Conservation (phyloP, 1,139 yeast species). For the Ogataea hybrid region DNA sequence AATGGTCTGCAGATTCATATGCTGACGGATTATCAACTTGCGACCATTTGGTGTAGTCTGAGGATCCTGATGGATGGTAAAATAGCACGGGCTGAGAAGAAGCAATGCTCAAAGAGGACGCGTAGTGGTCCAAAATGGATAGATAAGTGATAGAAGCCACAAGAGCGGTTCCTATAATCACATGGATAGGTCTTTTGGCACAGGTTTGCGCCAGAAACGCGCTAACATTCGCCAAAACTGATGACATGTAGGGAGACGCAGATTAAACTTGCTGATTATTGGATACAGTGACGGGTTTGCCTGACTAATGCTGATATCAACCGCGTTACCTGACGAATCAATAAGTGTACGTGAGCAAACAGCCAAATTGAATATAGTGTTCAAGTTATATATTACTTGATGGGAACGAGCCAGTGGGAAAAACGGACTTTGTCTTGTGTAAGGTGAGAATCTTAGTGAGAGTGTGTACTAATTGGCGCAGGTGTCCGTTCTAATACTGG, state of each 20-base stretch:
- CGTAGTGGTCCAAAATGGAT: constrained; percentile 76
- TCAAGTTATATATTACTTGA: too few species aligned
- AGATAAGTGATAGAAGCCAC: constrained; percentile 82
- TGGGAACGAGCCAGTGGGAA: too few species aligned
- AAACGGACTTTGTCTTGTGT: too few species aligned
- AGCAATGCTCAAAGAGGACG: constrained; percentile 32
- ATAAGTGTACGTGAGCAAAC: too few species aligned
- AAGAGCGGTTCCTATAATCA: constrained; percentile 69
- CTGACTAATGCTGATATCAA: too few species aligned
- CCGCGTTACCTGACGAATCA: too few species aligned
- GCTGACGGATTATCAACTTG: constrained; percentile 36
- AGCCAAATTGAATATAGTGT: neutral
- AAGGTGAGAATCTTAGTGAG: too few species aligned
- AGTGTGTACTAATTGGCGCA: too few species aligned
- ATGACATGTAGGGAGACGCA: constrained; percentile 1
- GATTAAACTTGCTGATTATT: neutral
- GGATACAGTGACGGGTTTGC: too few species aligned
- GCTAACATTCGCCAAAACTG: constrained; percentile 23
- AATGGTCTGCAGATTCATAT: constrained; percentile 36
- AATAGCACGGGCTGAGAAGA: constrained; percentile 32
- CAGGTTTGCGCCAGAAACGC: constrained; percentile 59
- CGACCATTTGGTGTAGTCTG: constrained; percentile 45
- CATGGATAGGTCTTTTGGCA: constrained; percentile 87
- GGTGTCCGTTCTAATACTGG: too few species aligned
- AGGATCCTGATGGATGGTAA: constrained; percentile 45